Evolutionary conservation across 495 filamentous ascomycete species (phyloP).

Genomic region (Lepraria neglecta): DNA sequence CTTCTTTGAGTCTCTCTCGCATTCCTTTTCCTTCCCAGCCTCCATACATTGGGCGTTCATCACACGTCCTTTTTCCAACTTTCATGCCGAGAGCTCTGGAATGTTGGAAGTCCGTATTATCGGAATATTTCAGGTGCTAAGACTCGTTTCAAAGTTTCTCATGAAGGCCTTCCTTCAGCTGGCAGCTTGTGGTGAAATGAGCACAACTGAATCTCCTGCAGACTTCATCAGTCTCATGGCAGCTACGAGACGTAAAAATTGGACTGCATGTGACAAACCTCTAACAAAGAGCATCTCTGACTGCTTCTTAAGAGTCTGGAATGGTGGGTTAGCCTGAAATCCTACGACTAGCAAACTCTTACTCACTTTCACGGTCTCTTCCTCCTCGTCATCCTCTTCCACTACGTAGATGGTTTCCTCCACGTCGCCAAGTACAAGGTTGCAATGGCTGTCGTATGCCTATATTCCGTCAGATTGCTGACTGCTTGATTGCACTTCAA

Average conservation of each 20-base stretch:
- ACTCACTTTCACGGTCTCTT: slow-evolving; percentile 56
- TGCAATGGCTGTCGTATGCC: slow-evolving; percentile 99
- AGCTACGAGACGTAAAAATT: too few relatives aligned
- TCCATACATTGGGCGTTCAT: too few relatives aligned
- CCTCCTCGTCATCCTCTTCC: slow-evolving; percentile 75
- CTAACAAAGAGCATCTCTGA: slow-evolving; percentile 99
- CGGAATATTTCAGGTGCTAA: too few relatives aligned
- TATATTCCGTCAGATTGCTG: slow-evolving; percentile 36
- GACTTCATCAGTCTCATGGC: too few relatives aligned
- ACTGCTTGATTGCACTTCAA: too few relatives aligned
- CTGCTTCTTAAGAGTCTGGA: slow-evolving; percentile 88
- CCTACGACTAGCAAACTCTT: too few relatives aligned
- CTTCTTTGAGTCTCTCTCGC: too few relatives aligned
- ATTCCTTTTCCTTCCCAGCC: background rate
- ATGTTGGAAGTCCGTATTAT: too few relatives aligned
- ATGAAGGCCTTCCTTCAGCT: too few relatives aligned
- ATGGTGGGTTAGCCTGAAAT: slow-evolving; percentile 27
- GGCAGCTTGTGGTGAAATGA: slow-evolving; percentile 75
- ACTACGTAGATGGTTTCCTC: slow-evolving; percentile 95
- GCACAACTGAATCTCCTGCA: slow-evolving; percentile 87
- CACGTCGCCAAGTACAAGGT: slow-evolving; percentile 93
- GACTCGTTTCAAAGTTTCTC: too few relatives aligned
- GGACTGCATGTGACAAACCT: slow-evolving; percentile 55
- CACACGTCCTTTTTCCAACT: too few relatives aligned
- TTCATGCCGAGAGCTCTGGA: too few relatives aligned